A percentile compares a stretch with the other conserved stretches of the same genome.
Conservation (phyloP, 768 basidiomycete species). For the Russula brevipes region DNA sequence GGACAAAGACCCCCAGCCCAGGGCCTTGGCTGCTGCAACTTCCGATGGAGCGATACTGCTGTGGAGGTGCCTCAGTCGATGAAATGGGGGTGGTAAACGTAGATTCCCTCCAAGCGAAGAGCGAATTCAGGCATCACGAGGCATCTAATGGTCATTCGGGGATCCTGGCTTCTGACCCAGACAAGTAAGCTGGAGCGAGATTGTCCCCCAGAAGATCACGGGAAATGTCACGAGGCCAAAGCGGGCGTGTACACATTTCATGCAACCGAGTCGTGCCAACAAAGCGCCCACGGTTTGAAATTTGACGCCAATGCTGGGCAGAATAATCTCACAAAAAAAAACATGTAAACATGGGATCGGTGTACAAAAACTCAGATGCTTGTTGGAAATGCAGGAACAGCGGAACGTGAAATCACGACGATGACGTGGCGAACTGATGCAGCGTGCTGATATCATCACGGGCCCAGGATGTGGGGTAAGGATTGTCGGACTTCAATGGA, state of each 20-base stretch:
- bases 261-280: background rate
- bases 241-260: background rate
- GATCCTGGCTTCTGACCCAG: conserved; percentile 2
- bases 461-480: background rate
- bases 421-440: conserved; percentile 14
- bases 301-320: background rate
- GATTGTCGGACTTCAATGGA: background rate
- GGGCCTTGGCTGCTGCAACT: conserved; percentile 12
- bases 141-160: background rate
- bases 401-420: background rate
- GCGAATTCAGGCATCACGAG: conserved; percentile 5
- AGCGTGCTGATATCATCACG: background rate
- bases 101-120: background rate
- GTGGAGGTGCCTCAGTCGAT: background rate
- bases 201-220: conserved; percentile 6
- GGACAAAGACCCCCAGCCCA: conserved; percentile 2
- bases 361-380: background rate
- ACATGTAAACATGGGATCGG: background rate
- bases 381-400: background rate
- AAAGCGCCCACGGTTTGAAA: background rate
- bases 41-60: conserved; percentile 6
- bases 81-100: background rate
- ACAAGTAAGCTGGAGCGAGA: conserved; percentile 2
- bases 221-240: conserved; percentile 11
- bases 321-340: background rate